Evolutionary conservation across 306 rosid genomes (phyloP).

Genomic region (Pyrus communis): DNA sequence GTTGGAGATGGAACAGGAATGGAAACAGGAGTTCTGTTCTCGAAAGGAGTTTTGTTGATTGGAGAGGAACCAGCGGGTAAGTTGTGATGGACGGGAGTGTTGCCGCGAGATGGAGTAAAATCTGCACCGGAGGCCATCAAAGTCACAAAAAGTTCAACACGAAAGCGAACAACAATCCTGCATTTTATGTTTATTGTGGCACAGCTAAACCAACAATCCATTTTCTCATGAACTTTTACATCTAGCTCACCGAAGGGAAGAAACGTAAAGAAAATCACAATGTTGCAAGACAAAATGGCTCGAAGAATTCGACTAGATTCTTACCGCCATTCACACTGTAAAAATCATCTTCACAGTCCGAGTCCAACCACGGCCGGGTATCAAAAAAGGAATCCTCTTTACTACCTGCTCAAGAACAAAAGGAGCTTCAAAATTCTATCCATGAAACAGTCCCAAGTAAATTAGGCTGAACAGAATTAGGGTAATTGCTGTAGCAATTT

Average conservation of each 20-base stretch:
- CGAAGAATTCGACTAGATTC: conserved; percentile 21
- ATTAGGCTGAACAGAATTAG: background rate
- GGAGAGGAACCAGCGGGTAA: conserved; percentile 23
- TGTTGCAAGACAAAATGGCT: background rate
- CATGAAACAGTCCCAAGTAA: background rate
- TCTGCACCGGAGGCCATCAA: conserved; percentile 34
- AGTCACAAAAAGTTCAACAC: conserved; percentile 11
- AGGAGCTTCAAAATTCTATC: background rate
- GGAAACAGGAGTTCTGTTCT: conserved; percentile 24
- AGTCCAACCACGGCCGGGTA: conserved; percentile 80
- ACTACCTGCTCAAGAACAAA: conserved; percentile 45
- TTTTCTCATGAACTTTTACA: background rate
- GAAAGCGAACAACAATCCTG: background rate
- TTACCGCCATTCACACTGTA: conserved; percentile 93
- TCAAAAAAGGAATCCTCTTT: conserved; percentile 81
- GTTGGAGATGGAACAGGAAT: conserved; percentile 42
- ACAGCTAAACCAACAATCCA: background rate
- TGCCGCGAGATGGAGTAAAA: conserved; percentile 76
- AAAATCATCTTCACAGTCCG: conserved; percentile 86
- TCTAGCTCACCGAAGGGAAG: background rate
- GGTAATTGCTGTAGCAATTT: too few relatives aligned
- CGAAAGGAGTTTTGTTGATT: conserved; percentile 25
- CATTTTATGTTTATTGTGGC: background rate
- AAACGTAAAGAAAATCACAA: background rate
- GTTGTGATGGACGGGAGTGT: conserved; percentile 57